These are phyloP conservation scores for Nigrospora sphaerica DNA, from an alignment of 2,329 filamentous ascomycete genomes.

Conservation along the genomic window DNA sequence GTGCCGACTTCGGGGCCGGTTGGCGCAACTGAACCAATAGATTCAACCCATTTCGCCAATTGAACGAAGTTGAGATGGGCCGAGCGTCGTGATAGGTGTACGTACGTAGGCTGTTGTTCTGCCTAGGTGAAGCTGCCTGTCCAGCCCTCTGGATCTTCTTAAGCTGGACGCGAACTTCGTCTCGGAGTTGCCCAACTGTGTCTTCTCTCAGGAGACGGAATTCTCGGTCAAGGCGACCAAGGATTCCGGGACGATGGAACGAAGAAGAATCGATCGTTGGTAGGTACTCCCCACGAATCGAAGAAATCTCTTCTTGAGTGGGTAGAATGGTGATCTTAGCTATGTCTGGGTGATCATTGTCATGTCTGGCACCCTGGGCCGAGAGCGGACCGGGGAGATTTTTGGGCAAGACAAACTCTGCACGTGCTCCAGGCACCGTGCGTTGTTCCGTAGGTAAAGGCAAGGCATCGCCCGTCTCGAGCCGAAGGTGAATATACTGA, in stretches of 20 bases:
- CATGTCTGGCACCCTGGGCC: slow-evolving; percentile 29
- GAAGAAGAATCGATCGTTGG: slow-evolving; percentile 28
- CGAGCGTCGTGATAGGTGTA: slow-evolving; percentile 27
- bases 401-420: slow-evolving; percentile 21
- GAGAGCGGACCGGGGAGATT: slow-evolving; percentile 27
- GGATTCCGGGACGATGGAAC: slow-evolving; percentile 33
- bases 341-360: slow-evolving; percentile 43
- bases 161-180: slow-evolving; percentile 35
- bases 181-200: slow-evolving; percentile 43
- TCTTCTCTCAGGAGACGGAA: slow-evolving; percentile 51
- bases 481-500: slow-evolving; percentile 21
- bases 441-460: slow-evolving; percentile 2
- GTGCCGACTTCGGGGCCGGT: slow-evolving; percentile 19
- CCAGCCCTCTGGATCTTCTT: slow-evolving; percentile 18
- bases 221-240: slow-evolving; percentile 44
- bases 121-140: slow-evolving; percentile 6
- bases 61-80: slow-evolving; percentile 25
- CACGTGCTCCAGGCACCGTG: slow-evolving; percentile 7
- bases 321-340: slow-evolving; percentile 40
- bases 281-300: slow-evolving; percentile 34
- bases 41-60: slow-evolving; percentile 32
- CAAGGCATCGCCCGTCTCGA: slow-evolving; percentile 19
- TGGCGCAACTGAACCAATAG: slow-evolving; percentile 38
- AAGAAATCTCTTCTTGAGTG: slow-evolving; percentile 38
- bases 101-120: slow-evolving; percentile 21